Conservation (phyloP, 1,139 yeast species). For the Candida tetrigidarum region DNA sequence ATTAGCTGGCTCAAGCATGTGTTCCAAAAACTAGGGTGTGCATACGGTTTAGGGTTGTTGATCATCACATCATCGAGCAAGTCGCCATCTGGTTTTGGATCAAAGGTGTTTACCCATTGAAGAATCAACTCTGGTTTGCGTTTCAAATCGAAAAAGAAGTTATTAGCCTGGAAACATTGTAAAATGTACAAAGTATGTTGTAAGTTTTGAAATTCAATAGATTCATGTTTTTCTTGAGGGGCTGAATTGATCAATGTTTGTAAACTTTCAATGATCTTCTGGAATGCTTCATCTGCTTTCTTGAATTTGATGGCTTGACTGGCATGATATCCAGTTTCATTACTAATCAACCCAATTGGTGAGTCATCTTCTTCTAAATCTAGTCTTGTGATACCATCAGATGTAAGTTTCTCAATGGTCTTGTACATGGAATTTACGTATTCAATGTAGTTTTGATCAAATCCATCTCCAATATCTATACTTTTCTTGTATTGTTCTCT, state of each 20-base stretch:
- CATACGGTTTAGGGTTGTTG: conserved; percentile 48
- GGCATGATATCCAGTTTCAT: conserved; percentile 19
- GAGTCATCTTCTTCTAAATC: conserved; percentile 28
- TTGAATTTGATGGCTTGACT: conserved; percentile 16
- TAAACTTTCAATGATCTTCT: conserved; percentile 28
- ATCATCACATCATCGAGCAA: conserved; percentile 50
- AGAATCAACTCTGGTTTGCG: conserved; percentile 51
- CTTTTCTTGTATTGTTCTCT: conserved; percentile 29
- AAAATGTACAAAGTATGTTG: conserved; percentile 46
- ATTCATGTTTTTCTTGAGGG: conserved; percentile 10
- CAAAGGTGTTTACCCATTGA: conserved; percentile 71
- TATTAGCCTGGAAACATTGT: conserved; percentile 59
- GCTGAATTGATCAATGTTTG: conserved; percentile 20
- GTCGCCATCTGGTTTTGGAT: conserved; percentile 58
- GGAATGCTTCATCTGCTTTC: conserved; percentile 33
- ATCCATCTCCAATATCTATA: conserved; percentile 22
- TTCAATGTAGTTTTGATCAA: conserved; percentile 25
- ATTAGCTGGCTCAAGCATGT: conserved; percentile 57
- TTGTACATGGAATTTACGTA: conserved; percentile 41
- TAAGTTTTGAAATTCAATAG: conserved; percentile 10
- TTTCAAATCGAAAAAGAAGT: conserved; percentile 46
- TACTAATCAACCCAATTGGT: conserved; percentile 39
- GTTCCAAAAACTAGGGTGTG: conserved; percentile 67
- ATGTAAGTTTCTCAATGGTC: conserved; percentile 33
- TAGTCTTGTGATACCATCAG: conserved; percentile 21